A percentile compares a stretch with the other conserved stretches of the same genome.
Evolutionary conservation across 345 rosid species (phyloP).

Genomic region (Cochlearia excelsa): DNA sequence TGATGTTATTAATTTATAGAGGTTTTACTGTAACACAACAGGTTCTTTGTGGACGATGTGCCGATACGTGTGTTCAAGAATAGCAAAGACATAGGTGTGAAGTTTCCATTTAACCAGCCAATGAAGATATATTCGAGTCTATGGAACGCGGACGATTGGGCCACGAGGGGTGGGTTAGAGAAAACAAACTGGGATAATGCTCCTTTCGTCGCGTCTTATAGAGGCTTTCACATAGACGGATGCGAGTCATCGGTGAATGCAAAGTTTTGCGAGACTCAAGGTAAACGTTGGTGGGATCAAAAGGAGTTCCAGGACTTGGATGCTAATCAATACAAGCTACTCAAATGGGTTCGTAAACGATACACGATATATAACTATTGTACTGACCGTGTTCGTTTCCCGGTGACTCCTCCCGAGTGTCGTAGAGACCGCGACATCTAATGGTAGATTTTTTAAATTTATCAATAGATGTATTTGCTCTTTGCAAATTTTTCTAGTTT

Average conservation of each 20-base stretch:
- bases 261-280: constrained; percentile 72
- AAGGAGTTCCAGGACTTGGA: constrained; percentile 63
- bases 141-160: constrained; percentile 46
- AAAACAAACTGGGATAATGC: constrained; percentile 79
- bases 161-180: no score
- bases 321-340: constrained; percentile 45
- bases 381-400: constrained; percentile 46
- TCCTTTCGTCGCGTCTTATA: constrained; percentile 62
- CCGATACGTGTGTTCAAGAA: constrained; percentile 86
- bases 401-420: constrained; percentile 49
- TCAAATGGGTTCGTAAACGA: constrained; percentile 52
- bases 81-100: constrained; percentile 66
- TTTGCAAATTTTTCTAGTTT: no score
- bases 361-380: constrained; percentile 65
- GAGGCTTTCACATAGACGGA: constrained; percentile 60
- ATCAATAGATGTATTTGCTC: no score
- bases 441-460: not conserved
- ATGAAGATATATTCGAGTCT: constrained; percentile 86
- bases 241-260: constrained; percentile 60
- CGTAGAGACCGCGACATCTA: constrained; percentile 52
- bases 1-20: no score
- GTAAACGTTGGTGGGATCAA: constrained; percentile 71
- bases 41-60: constrained; percentile 67
- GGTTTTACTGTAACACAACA: constrained; percentile 20
- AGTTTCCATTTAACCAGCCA: constrained; percentile 75